Evolutionary conservation across 345 rosid genomes (phyloP), one percentile per base, ranked within the genome.

Genomic region (Linum lewisii): DNA sequence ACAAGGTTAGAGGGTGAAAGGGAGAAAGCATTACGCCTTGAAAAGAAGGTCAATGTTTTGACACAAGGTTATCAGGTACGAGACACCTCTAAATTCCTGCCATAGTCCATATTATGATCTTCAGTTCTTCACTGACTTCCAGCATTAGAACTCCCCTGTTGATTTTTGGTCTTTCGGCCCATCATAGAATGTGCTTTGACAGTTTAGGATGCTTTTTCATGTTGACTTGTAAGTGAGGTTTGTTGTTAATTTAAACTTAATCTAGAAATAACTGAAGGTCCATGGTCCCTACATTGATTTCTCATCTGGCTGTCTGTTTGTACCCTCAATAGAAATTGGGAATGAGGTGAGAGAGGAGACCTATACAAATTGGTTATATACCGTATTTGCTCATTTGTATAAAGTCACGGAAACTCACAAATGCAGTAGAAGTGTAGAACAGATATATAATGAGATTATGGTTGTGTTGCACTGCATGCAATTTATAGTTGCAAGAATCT

Each of bases 31-130:
- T 81, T 77, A 52, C 81, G 83, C 72, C 81, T 85, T 73, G 90
- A 90, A 82, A 77, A 77, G 66, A 90, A 84, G 78, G 78, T 74
- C 69, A 90, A 77, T 76, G 78, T 89, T 53, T 85, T 85, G 65
- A 90, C 97, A 6, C 87, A 81, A 59, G 99, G 99, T 63, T 92
- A 94, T 75, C 96, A 94, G 97, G 99, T 94, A 82, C 32, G 62
- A 38, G 53, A 29, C 34, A 26, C 34, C 7, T 29, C 7, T 29
- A 29, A 29, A 29, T 4, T 42, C 18, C 47, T 0, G 14, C 16
- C 1, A 42, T 42, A 11, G 47, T 42, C 11, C 47, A 42, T 42
- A 11, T 42, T 42, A 7, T 42, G 47, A 11, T 42, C 47, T 42
- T 14, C 16, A 42, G 47, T 3, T 42, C 47, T 42, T 14, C 16